phyloP scores from a whole-genome alignment of 2,329 filamentous ascomycete species.

The Allantophomopsis cytisporea region DNA sequence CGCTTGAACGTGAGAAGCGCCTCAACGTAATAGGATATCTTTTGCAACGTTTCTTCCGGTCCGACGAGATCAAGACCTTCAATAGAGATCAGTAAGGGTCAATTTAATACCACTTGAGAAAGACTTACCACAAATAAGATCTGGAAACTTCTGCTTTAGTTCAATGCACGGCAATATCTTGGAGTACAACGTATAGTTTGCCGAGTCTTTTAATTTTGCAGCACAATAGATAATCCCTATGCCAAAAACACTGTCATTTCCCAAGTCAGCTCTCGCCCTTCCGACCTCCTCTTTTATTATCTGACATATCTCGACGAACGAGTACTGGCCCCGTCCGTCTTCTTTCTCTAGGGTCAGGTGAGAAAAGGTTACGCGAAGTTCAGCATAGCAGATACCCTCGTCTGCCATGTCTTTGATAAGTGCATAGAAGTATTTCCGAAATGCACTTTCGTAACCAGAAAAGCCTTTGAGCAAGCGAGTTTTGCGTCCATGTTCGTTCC shows the following conservation, averaged over 20 bases:
- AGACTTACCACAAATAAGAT: constrained; percentile 48
- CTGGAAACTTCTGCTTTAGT: constrained; percentile 40
- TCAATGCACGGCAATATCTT: constrained; percentile 47
- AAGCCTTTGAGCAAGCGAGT: constrained; percentile 57
- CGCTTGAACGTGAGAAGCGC: constrained; percentile 42
- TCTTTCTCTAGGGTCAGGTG: constrained; percentile 42
- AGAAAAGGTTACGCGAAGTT: constrained; percentile 54
- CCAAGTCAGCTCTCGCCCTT: not conserved
- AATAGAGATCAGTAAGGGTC: constrained; percentile 3
- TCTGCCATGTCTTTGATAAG: constrained; percentile 43
- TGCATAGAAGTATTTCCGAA: constrained; percentile 37
- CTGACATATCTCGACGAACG: constrained; percentile 40
- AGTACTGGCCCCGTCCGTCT: constrained; percentile 32
- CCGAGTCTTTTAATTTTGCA: constrained; percentile 38
- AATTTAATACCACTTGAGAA: not conserved
- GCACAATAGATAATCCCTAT: constrained; percentile 63
- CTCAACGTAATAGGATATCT: constrained; percentile 34
- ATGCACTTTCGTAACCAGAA: constrained; percentile 48
- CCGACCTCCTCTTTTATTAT: constrained; percentile 29
- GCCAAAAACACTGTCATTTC: constrained; percentile 35
- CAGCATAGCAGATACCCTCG: constrained; percentile 53
- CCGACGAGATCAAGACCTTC: constrained; percentile 57
- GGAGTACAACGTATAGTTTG: constrained; percentile 26
- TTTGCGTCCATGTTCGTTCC: constrained; percentile 45
- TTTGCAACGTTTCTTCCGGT: constrained; percentile 46